Evolutionary conservation across 202 grass and related monocot species (phyloP).

Genomic region (Bolboschoenoplectus hybrid): DNA sequence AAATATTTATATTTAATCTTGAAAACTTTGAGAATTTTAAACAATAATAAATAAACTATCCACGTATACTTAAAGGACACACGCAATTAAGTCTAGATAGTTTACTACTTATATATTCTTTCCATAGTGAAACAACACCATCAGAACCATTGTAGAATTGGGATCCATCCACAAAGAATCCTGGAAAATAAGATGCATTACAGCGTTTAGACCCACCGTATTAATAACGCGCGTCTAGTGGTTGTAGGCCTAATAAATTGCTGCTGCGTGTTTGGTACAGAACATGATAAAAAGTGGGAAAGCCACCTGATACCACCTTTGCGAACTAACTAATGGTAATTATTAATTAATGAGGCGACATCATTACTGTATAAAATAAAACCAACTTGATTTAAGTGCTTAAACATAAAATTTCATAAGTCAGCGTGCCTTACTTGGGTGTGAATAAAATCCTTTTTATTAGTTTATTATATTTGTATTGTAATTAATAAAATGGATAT

Average conservation of each 20-base stretch:
- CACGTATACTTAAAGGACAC: background rate
- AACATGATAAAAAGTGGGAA: background rate
- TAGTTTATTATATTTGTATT: too few relatives aligned
- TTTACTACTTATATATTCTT: background rate
- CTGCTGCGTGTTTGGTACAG: background rate
- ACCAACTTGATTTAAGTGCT: too few relatives aligned
- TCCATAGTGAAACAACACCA: background rate
- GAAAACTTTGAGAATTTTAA: background rate
- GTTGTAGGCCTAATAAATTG: background rate
- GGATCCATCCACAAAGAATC: background rate
- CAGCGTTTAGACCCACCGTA: background rate
- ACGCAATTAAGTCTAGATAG: background rate
- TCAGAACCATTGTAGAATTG: background rate
- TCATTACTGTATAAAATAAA: background rate
- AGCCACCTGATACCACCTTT: background rate
- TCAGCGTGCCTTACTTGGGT: too few relatives aligned
- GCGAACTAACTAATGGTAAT: background rate
- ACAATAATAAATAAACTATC: background rate
- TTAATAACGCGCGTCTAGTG: background rate
- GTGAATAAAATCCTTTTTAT: too few relatives aligned
- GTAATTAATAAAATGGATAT: too few relatives aligned
- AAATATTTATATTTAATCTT: background rate
- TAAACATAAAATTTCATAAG: too few relatives aligned
- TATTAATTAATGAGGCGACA: background rate
- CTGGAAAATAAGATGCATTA: background rate